These are phyloP conservation scores for Diaporthe amygdali DNA, from an alignment of 2,329 filamentous ascomycete species.

Conservation along the genomic window DNA sequence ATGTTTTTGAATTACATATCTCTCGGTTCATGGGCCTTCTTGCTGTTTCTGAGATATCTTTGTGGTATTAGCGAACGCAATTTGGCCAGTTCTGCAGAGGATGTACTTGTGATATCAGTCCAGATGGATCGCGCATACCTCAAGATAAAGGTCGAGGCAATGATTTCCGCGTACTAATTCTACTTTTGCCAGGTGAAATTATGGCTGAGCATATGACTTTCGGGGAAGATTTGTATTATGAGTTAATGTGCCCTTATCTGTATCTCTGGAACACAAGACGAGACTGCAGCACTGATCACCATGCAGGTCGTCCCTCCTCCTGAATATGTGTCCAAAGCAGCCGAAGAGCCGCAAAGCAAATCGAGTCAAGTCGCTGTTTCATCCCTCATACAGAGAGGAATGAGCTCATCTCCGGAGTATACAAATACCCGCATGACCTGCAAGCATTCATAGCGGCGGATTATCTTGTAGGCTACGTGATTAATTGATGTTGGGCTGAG, in stretches of 20 bases:
- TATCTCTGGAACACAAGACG: neutral
- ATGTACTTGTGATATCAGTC: no score
- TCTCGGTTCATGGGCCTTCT: no score
- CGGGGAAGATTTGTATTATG: neutral
- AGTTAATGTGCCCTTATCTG: neutral
- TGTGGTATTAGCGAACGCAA: no score
- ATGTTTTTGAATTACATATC: no score
- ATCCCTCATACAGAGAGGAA: neutral
- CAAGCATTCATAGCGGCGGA: neutral
- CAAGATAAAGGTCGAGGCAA: neutral
- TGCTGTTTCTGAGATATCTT: no score
- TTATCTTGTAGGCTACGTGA: neutral
- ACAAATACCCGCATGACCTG: neutral
- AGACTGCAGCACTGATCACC: slow-evolving; percentile 4
- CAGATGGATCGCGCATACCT: no score
- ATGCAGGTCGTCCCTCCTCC: neutral
- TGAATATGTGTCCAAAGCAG: neutral
- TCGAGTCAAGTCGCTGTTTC: slow-evolving; percentile 3
- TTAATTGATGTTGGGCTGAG: neutral
- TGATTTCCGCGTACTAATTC: neutral
- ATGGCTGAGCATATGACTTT: no score
- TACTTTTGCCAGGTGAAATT: neutral
- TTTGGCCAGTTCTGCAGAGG: no score
- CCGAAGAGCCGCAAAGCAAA: neutral
- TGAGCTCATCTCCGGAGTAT: neutral